Conservation (phyloP, 169 alveolate genomes). For the Babesia gibsoni region DNA sequence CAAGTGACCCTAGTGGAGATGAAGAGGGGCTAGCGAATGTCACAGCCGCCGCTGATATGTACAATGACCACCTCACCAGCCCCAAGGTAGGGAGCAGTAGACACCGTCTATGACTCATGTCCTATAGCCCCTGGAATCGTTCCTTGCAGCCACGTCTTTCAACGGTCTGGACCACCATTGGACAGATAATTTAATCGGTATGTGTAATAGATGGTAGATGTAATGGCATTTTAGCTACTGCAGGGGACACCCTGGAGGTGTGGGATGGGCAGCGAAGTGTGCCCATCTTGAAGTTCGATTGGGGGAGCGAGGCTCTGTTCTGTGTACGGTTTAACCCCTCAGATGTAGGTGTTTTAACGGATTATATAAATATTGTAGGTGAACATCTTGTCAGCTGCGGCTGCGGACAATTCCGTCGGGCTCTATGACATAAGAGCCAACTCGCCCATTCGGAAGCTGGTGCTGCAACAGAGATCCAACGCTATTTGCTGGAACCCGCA, state of each 20-base stretch:
- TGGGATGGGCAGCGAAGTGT: slow-evolving; percentile 73
- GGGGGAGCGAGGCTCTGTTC: slow-evolving; percentile 72
- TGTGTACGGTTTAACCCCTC: slow-evolving; percentile 93
- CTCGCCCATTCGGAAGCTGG: slow-evolving; percentile 86
- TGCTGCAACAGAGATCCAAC: slow-evolving; percentile 86
- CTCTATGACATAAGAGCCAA: slow-evolving; percentile 86
- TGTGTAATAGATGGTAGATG: neutral
- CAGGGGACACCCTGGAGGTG: slow-evolving; percentile 80
- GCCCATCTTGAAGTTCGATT: slow-evolving; percentile 73
- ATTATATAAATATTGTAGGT: neutral
- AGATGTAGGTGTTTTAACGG: slow-evolving; percentile 62
- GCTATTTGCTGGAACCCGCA: slow-evolving; percentile 97
- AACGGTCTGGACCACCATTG: slow-evolving; percentile 87
- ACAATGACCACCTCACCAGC: neutral
- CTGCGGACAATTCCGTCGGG: slow-evolving; percentile 85
- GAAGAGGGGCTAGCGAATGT: too few species aligned
- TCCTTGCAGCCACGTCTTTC: slow-evolving; percentile 53
- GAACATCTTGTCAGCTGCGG: slow-evolving; percentile 85
- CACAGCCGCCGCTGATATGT: slow-evolving; percentile 11
- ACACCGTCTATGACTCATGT: too few species aligned
- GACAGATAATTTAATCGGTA: slow-evolving; percentile 52
- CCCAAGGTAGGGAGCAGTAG: neutral
- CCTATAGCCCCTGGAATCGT: slow-evolving; percentile 36
- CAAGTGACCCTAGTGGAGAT: slow-evolving; percentile 56
- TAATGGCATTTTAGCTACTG: slow-evolving; percentile 81